Evolutionary conservation across 176 grass and related monocot species (phyloP).

Genomic region (Carex myosuroides): DNA sequence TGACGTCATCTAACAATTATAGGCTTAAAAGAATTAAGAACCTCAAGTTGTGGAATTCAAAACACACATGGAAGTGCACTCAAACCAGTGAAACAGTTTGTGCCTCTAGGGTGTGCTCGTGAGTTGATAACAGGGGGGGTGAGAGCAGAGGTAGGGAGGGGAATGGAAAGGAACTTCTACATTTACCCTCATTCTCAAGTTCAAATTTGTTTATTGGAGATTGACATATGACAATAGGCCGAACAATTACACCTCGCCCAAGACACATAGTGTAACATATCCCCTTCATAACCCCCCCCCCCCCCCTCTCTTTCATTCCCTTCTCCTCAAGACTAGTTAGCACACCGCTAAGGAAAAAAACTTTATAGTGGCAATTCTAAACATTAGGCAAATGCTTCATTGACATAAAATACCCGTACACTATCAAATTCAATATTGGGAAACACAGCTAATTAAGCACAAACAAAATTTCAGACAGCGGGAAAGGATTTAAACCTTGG

Average conservation of each 20-base stretch:
- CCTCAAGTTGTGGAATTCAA: neutral
- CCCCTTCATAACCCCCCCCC: neutral
- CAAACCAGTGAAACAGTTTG: neutral
- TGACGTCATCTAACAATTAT: neutral
- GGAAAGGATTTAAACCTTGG: conserved; percentile 25
- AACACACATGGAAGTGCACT: neutral
- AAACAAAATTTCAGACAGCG: neutral
- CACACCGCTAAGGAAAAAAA: neutral
- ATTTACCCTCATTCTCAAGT: neutral
- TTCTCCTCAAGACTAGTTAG: neutral
- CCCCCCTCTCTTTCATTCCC: neutral
- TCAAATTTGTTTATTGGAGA: neutral
- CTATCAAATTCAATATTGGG: neutral
- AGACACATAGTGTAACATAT: neutral
- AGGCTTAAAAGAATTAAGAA: neutral
- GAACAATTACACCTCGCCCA: neutral
- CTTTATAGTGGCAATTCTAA: neutral
- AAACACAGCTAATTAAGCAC: neutral
- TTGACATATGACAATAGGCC: neutral
- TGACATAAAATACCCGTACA: neutral
- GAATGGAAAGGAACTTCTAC: neutral
- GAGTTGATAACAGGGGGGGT: neutral
- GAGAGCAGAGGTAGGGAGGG: neutral
- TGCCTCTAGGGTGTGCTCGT: neutral
- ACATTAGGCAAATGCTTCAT: neutral